Base-by-base conservation (phyloP, 257 asterid species). In the Leptodermis oblonga region DNA sequence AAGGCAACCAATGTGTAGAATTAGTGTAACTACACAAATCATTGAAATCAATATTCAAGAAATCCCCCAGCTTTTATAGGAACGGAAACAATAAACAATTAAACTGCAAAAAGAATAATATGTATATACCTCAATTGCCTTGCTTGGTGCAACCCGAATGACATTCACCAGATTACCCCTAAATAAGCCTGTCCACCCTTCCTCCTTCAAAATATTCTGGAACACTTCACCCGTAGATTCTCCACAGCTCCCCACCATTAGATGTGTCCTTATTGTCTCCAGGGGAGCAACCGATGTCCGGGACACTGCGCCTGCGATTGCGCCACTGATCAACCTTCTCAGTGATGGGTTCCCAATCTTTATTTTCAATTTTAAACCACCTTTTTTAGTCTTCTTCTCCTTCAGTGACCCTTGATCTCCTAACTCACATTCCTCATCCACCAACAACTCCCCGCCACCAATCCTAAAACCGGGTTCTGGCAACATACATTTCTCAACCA, bases 131-230 rank as follows among this genome's bases (percentile, higher is more conserved):
- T 83, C 88, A 18, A 83, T 76, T 34, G 88, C 85, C 80, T 83
- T 83, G 86, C 86, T 81, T 14, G 88, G 88, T 26, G 88, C 85
- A 71, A 83, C 84, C 49, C 88, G 81, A 23, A 83, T 69, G 61
- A 83, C 86, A 74, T 83, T 83, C 66, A 83, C 81, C 68, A 83
- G 75, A 76, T 83, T 83, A 37, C 88, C 88, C 74, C 82, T 78
- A 74, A 81, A 83, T 69, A 83, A 74, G 55, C 88, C 88, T 22
- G 72, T 69, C 88, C 88, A 83, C 62, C 86, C 85, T 55, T 83
- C 85, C 51, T 74, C 68, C n/a, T 74, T 66, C 84, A 81, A 67
- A 39, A 83, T 80, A 69, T 78, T 74, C 23, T 76, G 74, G 22
- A 83, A 83, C 39, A 83, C 87, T 67, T 83, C 88, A 62, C 61